phyloP scores from a whole-genome alignment of 805 yeast species.

The Teunomyces cretensis region DNA sequence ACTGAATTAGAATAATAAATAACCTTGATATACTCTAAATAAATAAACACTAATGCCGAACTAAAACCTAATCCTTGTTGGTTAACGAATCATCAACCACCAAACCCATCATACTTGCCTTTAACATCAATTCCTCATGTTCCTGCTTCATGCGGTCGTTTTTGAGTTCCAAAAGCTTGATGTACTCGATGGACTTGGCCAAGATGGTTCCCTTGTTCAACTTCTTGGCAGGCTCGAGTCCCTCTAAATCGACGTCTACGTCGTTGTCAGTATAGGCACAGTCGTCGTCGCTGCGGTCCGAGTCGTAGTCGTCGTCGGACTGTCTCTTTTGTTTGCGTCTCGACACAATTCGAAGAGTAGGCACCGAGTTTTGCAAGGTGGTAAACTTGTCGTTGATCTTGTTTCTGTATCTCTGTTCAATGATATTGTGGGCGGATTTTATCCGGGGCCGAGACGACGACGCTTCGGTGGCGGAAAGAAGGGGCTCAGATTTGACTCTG shows the following conservation, averaged over 20 bases:
- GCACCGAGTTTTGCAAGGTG: conserved; percentile 39
- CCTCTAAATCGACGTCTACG: conserved; percentile 53
- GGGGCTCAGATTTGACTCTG: conserved; percentile 3
- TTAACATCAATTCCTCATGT: conserved; percentile 44
- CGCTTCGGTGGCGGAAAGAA: not conserved
- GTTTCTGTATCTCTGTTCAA: conserved; percentile 44
- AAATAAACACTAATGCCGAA: conserved; percentile 1
- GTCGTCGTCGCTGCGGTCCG: conserved; percentile 12
- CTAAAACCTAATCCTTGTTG: conserved; percentile 3
- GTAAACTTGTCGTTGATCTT: conserved; percentile 42
- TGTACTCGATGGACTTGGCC: conserved; percentile 78
- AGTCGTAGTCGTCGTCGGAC: conserved; percentile 12
- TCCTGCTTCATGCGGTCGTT: conserved; percentile 53
- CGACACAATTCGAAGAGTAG: conserved; percentile 34
- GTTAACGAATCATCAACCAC: conserved; percentile 7
- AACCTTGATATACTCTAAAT: conserved; percentile 1
- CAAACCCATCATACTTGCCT: conserved; percentile 38
- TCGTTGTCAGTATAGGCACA: not conserved
- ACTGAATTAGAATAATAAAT: not conserved
- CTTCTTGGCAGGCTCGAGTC: conserved; percentile 71
- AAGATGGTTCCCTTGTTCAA: conserved; percentile 77
- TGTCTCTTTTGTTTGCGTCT: conserved; percentile 18
- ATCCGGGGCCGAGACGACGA: conserved; percentile 16
- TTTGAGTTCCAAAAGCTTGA: conserved; percentile 64
- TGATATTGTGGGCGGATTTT: conserved; percentile 40